These are phyloP conservation scores for Moesziomyces antarcticus DNA, from an alignment of 1,284 basidiomycete genomes.

Conservation along the genomic window DNA sequence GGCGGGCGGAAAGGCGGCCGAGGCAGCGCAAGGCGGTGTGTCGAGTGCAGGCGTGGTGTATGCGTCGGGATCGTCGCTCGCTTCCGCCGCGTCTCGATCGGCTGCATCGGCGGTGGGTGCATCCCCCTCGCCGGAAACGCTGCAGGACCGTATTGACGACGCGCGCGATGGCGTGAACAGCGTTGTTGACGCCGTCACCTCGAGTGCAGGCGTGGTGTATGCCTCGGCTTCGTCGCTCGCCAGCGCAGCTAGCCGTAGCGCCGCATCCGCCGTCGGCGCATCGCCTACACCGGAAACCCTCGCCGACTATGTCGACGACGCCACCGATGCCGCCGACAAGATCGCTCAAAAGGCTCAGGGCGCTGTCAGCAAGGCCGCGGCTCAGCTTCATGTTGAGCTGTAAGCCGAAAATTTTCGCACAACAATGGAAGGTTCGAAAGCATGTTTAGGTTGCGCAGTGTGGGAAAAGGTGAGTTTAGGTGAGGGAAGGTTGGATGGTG, in stretches of 20 bases:
- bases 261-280: conserved; percentile 16
- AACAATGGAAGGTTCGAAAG: too few relatives aligned
- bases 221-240: conserved; percentile 5
- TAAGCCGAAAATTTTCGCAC: background rate
- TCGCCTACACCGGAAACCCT: conserved; percentile 27
- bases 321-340: conserved; percentile 3
- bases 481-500: background rate
- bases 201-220: background rate
- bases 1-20: too few relatives aligned
- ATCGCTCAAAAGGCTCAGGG: background rate
- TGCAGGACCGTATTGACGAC: conserved; percentile 15
- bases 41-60: too few relatives aligned
- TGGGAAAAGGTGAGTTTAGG: background rate
- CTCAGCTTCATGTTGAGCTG: conserved; percentile 22
- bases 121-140: conserved; percentile 27
- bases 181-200: background rate
- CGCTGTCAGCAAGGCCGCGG: background rate
- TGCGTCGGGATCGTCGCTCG: background rate
- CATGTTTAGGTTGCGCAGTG: too few relatives aligned
- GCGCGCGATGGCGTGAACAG: background rate
- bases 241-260: conserved; percentile 12
- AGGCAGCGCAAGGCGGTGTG: too few relatives aligned
- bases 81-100: background rate
- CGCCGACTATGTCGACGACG: conserved; percentile 30
- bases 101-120: conserved; percentile 14